Evolutionary conservation across 805 yeast genomes (phyloP).

Genomic region (Ogataea populi-albae): DNA sequence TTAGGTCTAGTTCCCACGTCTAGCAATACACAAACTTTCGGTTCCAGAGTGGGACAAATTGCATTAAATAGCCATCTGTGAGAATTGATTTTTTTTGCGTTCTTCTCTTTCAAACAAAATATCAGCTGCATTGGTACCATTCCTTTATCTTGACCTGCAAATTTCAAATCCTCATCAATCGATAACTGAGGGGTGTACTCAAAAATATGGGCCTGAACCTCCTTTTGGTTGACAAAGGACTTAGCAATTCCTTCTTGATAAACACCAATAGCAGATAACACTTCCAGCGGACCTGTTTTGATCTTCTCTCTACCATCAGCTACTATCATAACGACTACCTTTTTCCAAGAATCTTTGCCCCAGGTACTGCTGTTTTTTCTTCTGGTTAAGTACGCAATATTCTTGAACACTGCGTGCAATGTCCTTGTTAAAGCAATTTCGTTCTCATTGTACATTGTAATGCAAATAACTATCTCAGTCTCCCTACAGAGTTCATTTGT

Average conservation of each 20-base stretch:
- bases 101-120: constrained; percentile 89
- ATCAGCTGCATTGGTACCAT: constrained; percentile 92
- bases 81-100: constrained; percentile 91
- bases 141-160: constrained; percentile 86
- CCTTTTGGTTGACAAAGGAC: constrained; percentile 85
- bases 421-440: constrained; percentile 89
- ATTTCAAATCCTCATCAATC: constrained; percentile 81
- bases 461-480: constrained; percentile 86
- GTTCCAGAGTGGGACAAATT: constrained; percentile 86
- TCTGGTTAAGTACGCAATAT: constrained; percentile 81
- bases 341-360: constrained; percentile 98
- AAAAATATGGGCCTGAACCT: constrained; percentile 89
- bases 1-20: constrained; percentile 99
- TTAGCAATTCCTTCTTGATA: constrained; percentile 98
- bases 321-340: constrained; percentile 85
- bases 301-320: constrained; percentile 95
- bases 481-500: constrained; percentile 86
- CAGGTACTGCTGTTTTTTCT: constrained; percentile 81
- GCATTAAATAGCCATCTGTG: constrained; percentile 98
- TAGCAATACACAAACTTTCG: constrained; percentile 81
- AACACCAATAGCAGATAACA: constrained; percentile 91
- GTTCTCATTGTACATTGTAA: constrained; percentile 97
- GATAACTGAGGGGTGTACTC: constrained; percentile 97
- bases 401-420: constrained; percentile 89
- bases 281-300: constrained; percentile 78